phyloP scores from a whole-genome alignment of 208 protist species.

The Borovskyia barvae region DNA sequence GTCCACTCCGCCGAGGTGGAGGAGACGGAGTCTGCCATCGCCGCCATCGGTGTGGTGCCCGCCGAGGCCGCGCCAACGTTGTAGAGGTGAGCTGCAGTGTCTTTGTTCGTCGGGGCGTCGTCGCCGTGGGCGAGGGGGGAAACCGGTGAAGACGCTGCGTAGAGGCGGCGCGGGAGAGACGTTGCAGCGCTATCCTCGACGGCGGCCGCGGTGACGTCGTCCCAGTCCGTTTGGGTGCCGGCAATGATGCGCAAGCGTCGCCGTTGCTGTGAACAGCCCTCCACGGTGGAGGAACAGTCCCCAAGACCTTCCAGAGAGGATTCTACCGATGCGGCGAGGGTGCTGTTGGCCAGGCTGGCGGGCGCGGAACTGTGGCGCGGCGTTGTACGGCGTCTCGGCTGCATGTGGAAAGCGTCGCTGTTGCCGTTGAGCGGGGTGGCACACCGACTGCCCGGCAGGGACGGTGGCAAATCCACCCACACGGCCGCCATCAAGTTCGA shows the following conservation, averaged over 20 bases:
- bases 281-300: neutral
- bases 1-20: conserved; percentile 25
- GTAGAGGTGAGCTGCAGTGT: neutral
- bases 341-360: conserved; percentile 35
- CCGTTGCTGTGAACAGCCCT: no score
- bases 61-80: neutral
- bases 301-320: conserved; percentile 24
- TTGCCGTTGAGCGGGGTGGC: conserved; percentile 18
- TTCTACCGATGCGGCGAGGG: conserved; percentile 29
- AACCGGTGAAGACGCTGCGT: neutral
- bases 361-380: conserved; percentile 32
- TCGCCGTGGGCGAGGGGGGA: neutral
- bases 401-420: conserved; percentile 12
- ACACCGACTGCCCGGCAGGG: conserved; percentile 22
- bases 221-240: conserved; percentile 19
- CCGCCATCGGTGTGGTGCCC: neutral
- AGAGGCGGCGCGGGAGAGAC: neutral
- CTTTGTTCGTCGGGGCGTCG: neutral
- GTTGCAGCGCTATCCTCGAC: neutral
- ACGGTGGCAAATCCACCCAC: conserved; percentile 39
- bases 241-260: conserved; percentile 15
- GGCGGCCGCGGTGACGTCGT: neutral
- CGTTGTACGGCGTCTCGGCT: conserved; percentile 35
- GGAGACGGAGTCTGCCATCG: conserved; percentile 12
- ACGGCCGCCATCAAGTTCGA: conserved; percentile 37